Percentiles rank a stretch among this genome's conserved stretches.
Conservation (phyloP, 2,329 filamentous ascomycete species). For the Reticulascus tulasneorum region DNA sequence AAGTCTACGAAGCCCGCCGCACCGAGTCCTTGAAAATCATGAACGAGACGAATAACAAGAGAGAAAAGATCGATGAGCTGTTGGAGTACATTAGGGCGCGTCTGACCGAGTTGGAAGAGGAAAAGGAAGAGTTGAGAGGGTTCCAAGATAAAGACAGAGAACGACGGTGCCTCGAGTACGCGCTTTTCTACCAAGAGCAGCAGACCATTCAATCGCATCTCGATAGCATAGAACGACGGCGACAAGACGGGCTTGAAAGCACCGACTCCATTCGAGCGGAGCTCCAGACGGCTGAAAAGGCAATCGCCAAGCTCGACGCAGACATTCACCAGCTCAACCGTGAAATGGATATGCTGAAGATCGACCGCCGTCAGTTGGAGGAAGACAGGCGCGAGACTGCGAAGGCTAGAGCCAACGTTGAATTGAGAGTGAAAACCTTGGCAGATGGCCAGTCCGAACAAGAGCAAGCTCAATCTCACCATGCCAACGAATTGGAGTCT, state of each 20-base stretch:
- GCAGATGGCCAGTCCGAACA: conserved; percentile 77
- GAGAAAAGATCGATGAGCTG: conserved; percentile 88
- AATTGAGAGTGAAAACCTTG: conserved; percentile 78
- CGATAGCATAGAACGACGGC: conserved; percentile 75
- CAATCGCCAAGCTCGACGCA: conserved; percentile 70
- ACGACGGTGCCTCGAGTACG: conserved; percentile 87
- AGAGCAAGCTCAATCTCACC: conserved; percentile 67
- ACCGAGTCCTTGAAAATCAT: conserved; percentile 95
- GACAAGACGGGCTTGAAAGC: conserved; percentile 78
- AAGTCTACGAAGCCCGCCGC: conserved; percentile 90
- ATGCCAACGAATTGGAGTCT: conserved; percentile 66
- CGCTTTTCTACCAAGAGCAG: conserved; percentile 88
- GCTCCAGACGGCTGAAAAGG: conserved; percentile 74
- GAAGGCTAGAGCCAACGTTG: conserved; percentile 75
- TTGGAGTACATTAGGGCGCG: conserved; percentile 90
- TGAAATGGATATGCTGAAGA: conserved; percentile 76
- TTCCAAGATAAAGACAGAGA: conserved; percentile 96
- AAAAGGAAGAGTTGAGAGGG: conserved; percentile 90
- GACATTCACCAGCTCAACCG: conserved; percentile 78
- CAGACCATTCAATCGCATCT: conserved; percentile 71
- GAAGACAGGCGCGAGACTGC: conserved; percentile 82
- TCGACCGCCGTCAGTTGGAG: conserved; percentile 84
- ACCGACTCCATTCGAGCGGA: conserved; percentile 75
- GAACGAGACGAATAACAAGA: conserved; percentile 92
- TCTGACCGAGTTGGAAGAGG: conserved; percentile 84